These are phyloP conservation scores for Mycosphaerella arachidis DNA, from an alignment of 2,329 filamentous ascomycete species.

Conservation along the genomic window DNA sequence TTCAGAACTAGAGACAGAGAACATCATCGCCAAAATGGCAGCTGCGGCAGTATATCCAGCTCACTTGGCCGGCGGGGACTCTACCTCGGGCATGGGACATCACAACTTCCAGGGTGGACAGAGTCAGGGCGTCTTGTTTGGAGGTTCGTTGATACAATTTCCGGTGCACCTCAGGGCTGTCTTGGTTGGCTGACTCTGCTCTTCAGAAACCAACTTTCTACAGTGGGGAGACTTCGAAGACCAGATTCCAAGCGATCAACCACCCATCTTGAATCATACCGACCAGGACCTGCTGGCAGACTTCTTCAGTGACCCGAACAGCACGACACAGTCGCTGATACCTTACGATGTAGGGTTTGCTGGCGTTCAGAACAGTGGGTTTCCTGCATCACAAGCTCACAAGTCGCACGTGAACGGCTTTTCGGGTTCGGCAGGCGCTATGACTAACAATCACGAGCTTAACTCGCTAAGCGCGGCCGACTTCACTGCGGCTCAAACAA, in stretches of 20 bases:
- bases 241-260: background rate
- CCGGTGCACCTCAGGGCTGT: background rate
- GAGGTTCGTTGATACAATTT: slow-evolving; percentile 1
- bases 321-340: slow-evolving; percentile 1
- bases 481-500: slow-evolving; percentile 4
- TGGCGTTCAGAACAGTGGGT: background rate
- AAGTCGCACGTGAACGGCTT: slow-evolving; percentile 1
- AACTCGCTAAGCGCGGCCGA: slow-evolving; percentile 4
- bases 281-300: background rate
- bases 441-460: background rate
- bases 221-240: background rate
- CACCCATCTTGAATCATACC: background rate
- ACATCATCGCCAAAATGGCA: slow-evolving; percentile 3
- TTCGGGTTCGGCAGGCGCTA: background rate
- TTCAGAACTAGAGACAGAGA: background rate
- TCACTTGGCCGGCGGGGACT: background rate
- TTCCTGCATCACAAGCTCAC: background rate
- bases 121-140: background rate
- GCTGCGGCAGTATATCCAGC: slow-evolving; percentile 2
- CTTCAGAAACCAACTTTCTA: background rate
- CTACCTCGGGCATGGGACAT: background rate
- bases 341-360: slow-evolving; percentile 4
- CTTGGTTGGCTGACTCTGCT: background rate
- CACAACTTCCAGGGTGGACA: background rate
- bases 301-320: slow-evolving; percentile 6